Evolutionary conservation across 192 early-diverging fungal genomes (phyloP).

Genomic region (Backusella tuberculispora): DNA sequence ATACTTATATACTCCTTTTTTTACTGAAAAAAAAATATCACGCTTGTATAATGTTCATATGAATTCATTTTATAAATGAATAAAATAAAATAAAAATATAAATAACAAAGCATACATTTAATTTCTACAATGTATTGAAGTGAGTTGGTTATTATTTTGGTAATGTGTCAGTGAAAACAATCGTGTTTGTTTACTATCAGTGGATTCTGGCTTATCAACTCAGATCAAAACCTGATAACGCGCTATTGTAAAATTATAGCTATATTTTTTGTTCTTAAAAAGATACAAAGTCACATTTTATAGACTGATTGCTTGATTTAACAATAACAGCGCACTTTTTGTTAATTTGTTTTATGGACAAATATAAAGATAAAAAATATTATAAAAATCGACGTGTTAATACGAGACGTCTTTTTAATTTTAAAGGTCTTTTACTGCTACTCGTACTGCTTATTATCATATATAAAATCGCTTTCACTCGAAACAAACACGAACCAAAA

Average conservation of each 20-base stretch:
- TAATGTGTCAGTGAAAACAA: neutral
- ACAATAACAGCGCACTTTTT: neutral
- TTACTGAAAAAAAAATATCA: neutral
- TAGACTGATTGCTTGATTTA: too few species aligned
- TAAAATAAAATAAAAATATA: conserved; percentile 1
- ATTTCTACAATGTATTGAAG: too few species aligned
- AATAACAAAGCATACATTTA: conserved; percentile 4
- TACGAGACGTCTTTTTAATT: neutral
- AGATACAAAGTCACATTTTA: too few species aligned
- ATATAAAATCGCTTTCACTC: neutral
- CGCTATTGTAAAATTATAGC: too few species aligned
- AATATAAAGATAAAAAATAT: conserved; percentile 11
- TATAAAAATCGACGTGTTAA: conserved; percentile 12
- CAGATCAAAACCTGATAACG: too few species aligned
- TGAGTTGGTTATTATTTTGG: too few species aligned
- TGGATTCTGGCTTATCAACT: too few species aligned
- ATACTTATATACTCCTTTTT: neutral
- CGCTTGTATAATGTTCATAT: conserved; percentile 4
- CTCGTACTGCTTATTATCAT: neutral
- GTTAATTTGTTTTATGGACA: neutral
- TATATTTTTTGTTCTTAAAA: too few species aligned
- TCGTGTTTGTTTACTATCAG: too few species aligned
- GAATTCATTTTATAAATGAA: neutral
- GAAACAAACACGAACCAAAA: neutral
- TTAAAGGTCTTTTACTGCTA: neutral